Conservation (phyloP, 768 basidiomycete species). For the Kwoniella pini region DNA sequence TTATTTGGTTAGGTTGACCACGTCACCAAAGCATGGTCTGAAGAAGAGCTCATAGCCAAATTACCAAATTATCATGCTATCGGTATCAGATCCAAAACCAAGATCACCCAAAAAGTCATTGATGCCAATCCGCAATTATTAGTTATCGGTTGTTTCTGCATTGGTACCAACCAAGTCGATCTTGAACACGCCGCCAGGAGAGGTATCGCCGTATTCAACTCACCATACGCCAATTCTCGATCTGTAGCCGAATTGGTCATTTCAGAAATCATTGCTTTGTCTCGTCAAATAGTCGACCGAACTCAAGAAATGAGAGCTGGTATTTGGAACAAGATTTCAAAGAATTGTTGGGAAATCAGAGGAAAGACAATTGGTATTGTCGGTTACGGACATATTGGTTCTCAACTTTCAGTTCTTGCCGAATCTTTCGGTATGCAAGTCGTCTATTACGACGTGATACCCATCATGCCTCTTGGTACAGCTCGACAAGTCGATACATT, state of each 20-base stretch:
- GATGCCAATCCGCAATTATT: conserved; percentile 88
- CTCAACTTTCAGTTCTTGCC: conserved; percentile 93
- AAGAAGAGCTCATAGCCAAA: conserved; percentile 80
- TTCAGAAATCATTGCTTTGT: conserved; percentile 87
- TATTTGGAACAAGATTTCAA: conserved; percentile 98
- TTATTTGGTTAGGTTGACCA: conserved; percentile 71
- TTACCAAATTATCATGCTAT: conserved; percentile 86
- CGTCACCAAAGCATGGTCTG: conserved; percentile 77
- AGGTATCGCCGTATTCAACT: conserved; percentile 98
- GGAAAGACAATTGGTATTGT: conserved; percentile 98
- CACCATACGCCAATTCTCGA: conserved; percentile 90
- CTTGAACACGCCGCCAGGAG: conserved; percentile 75
- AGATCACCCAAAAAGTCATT: conserved; percentile 85
- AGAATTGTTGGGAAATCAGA: conserved; percentile 95
- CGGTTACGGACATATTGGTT: conserved; percentile 97
- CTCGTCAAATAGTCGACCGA: conserved; percentile 89
- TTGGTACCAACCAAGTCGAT: conserved; percentile 98
- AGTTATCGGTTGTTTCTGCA: conserved; percentile 98
- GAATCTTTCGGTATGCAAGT: conserved; percentile 96
- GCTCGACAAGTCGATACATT: conserved; percentile 87
- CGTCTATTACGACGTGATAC: conserved; percentile 90
- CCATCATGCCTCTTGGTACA: conserved; percentile 95
- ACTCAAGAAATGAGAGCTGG: conserved; percentile 82
- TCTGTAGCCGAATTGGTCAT: conserved; percentile 98
- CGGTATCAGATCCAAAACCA: conserved; percentile 97